phyloP scores from a whole-genome alignment of 2,329 filamentous ascomycete genomes.

The Fusarium secorum region DNA sequence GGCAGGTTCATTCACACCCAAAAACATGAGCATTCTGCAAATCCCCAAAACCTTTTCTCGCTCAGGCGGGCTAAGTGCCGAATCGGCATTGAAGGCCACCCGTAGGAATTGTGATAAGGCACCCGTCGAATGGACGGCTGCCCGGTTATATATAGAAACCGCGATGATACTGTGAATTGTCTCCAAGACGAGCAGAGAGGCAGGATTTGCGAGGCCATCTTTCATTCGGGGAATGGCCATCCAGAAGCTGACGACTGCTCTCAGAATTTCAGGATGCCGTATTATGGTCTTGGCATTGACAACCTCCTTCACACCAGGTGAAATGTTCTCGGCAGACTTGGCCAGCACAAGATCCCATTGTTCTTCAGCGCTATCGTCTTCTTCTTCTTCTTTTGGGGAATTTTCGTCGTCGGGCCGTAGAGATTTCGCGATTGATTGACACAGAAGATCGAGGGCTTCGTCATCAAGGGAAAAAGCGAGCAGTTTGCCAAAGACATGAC shows the following conservation, averaged over 20 bases:
- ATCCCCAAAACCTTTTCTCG: conserved; percentile 68
- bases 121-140: conserved; percentile 75
- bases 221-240: conserved; percentile 63
- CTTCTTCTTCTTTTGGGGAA: conserved; percentile 36
- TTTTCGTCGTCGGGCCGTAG: conserved; percentile 45
- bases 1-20: conserved; percentile 81
- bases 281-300: conserved; percentile 61
- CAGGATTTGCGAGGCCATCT: conserved; percentile 56
- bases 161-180: conserved; percentile 66
- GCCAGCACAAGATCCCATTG: conserved; percentile 51
- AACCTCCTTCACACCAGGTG: conserved; percentile 55
- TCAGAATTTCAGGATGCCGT: conserved; percentile 69
- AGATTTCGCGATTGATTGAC: conserved; percentile 58
- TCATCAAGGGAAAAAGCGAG: conserved; percentile 83
- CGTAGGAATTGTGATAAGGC: conserved; percentile 72
- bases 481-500: conserved; percentile 82
- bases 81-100: conserved; percentile 63
- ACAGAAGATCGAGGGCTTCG: conserved; percentile 75
- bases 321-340: conserved; percentile 49
- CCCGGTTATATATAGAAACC: conserved; percentile 73
- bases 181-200: conserved; percentile 71
- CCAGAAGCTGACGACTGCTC: conserved; percentile 70
- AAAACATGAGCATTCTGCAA: conserved; percentile 72
- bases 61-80: conserved; percentile 63
- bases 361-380: conserved; percentile 48